Evolutionary conservation across 1,284 basidiomycete species (phyloP).

Genomic region (Cutaneotrichosporon cyanovorans): DNA sequence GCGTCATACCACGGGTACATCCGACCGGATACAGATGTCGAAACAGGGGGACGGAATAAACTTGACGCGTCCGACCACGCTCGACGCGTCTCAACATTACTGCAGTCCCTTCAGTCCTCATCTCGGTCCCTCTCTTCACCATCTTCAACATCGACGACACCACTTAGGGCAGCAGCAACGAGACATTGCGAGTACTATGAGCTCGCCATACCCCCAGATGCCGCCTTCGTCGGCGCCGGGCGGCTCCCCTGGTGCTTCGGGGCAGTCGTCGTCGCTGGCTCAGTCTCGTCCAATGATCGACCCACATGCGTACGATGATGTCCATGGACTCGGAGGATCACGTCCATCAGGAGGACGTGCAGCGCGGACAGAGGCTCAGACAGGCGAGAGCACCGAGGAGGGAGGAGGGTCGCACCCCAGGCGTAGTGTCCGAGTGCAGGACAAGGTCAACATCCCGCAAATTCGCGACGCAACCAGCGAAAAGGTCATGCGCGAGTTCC

Average conservation of each 20-base stretch:
- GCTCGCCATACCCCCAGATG: constrained; percentile 4
- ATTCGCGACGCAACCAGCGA: constrained; percentile 90
- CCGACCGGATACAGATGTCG: no score
- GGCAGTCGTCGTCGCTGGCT: constrained; percentile 25
- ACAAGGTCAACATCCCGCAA: constrained; percentile 62
- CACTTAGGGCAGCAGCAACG: no score
- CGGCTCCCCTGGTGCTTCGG: constrained; percentile 13
- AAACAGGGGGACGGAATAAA: no score
- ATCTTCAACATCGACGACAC: no score
- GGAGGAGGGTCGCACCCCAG: no score
- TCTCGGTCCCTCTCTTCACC: neutral
- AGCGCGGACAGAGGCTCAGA: constrained; percentile 7
- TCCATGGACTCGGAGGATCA: constrained; percentile 37
- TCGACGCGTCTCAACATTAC: no score
- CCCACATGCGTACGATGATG: constrained; percentile 36
- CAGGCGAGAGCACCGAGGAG: constrained; percentile 10
- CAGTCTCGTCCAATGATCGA: constrained; percentile 30
- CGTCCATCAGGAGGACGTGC: constrained; percentile 4
- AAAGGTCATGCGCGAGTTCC: constrained; percentile 82
- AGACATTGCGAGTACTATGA: no score
- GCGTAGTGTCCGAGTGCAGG: constrained; percentile 2
- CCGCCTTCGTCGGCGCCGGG: constrained; percentile 33
- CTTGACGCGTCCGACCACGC: no score
- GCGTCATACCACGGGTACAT: no score
- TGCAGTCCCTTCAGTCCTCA: neutral